Conservation (phyloP, 257 asterid genomes). For the Lavandula angustifolia region DNA sequence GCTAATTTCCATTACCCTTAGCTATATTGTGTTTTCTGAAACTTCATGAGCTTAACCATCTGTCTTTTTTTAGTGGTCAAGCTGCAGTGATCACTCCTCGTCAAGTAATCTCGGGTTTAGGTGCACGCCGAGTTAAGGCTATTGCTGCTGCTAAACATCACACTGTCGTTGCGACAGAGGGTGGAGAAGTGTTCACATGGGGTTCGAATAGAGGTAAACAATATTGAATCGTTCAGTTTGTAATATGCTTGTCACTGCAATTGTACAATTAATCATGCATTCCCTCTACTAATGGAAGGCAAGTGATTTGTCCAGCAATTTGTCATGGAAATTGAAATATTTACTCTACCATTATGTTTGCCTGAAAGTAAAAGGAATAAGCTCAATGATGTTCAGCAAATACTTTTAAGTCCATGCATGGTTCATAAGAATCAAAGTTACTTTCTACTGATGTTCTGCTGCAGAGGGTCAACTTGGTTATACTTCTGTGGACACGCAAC, state of each 20-base stretch:
- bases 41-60: slow-evolving; percentile 20
- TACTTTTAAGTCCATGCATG: slow-evolving; percentile 19
- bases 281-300: slow-evolving; percentile 10
- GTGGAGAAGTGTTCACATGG: slow-evolving; percentile 98
- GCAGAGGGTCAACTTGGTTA: slow-evolving; percentile 99
- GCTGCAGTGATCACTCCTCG: slow-evolving; percentile 99
- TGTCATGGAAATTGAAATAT: slow-evolving; percentile 11
- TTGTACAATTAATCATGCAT: slow-evolving; percentile 16
- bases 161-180: slow-evolving; percentile 87
- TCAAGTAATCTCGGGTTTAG: slow-evolving; percentile 85
- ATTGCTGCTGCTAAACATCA: slow-evolving; percentile 99
- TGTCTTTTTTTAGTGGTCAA: slow-evolving; percentile 76
- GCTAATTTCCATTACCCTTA: neutral
- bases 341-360: slow-evolving; percentile 18
- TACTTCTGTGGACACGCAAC: slow-evolving; percentile 95
- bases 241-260: slow-evolving; percentile 2
- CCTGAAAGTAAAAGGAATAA: slow-evolving; percentile 22
- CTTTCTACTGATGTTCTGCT: slow-evolving; percentile 37
- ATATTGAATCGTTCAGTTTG: neutral
- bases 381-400: slow-evolving; percentile 15
- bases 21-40: neutral
- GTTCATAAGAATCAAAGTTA: slow-evolving; percentile 19
- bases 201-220: slow-evolving; percentile 95
- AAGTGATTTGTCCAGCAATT: slow-evolving; percentile 7
- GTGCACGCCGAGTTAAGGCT: slow-evolving; percentile 84